Base-by-base conservation (phyloP, 1,139 yeast species). In the Candida glucosophila region DNA sequence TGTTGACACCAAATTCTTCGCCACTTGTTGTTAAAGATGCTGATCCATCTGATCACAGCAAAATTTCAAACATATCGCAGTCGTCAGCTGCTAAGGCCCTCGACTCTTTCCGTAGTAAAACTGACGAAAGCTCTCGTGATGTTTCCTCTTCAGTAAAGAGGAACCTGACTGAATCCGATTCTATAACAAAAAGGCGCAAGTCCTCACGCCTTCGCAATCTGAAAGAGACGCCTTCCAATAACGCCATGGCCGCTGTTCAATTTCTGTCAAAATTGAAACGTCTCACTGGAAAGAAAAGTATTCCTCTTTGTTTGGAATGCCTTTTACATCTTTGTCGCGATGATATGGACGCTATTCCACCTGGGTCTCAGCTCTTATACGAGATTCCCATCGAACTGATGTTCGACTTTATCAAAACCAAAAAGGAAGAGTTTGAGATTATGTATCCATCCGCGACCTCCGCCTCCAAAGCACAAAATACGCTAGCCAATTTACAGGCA, bases 1-100 rank as follows among this genome's bases (percentile, higher is more conserved):
- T 58, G 12, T 44, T 58, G 20, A 60, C 66, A 0, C 67, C 67
- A 1, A 58, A 55, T 15, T 36, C 59, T 1, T 54, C 64, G 4
- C 66, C 66, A 53, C 18, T 16, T n/a, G 18, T 16, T 8, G 18
- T 16, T 16, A 16, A 16, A n/a, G n/a, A 8, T 8, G 18, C 18
- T n/a, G 18, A 19, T 10, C 21, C 11, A 19, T 7, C 21, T n/a
- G n/a, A 16, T 8, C 8, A 16, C 8, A 16, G 21, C 9, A 7
- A 11, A 19, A n/a, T 13, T 19, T 10, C 21, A n/a, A 19, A 13
- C 8, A 7, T 19, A 19, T 7, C 12, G 9, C 21, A 8, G n/a
- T n/a, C 8, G 18, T 16, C n/a, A 8, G 8, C 18, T 16, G 8
- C 18, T 16, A 16, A 8, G n/a, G 18, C 8, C 15, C n/a, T n/a